Evolutionary conservation across 1,139 yeast species (phyloP), one percentile per base, ranked within the genome.

Genomic region (Blastobotrys capitulatus): DNA sequence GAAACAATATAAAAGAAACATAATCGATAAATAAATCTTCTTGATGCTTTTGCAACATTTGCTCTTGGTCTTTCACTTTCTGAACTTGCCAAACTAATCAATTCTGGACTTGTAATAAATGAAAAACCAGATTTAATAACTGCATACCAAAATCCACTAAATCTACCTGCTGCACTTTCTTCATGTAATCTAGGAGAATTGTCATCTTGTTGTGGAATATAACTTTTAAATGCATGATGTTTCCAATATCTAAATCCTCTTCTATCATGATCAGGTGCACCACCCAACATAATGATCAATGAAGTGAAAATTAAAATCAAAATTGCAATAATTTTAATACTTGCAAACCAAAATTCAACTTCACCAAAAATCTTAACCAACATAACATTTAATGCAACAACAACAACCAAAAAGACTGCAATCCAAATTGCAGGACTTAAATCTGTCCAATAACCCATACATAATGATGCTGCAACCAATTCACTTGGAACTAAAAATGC

Each of bases 101-200:
- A 74, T 68, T 86, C 95, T 47, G 85, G 79, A 60, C 94, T 94
- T 48, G 90, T 37, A 26, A 37, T 90, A 61, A 86, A 84, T 2
- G 96, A 81, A 67, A 87, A 89, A 5, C 96, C 94, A 29, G 95
- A 92, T 34, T 83, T 79, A 46, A 88, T 87, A 88, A 85, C 29
- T 84, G 85, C n/a, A 86, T 72, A 60, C 88, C 79, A 27, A 87
- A 81, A 58, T 96, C 96, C 64, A 87, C 87, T 72, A 78, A 87
- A 52, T 72, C 88, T 74, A 69, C 70, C 52, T 72, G 76, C 40
- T n/a, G 38, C 38, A 35, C 18, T n/a, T 5, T 15, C 15, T 22
- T 26, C 12, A 4, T 36, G 19, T 10, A 36, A 19, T 7, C 25
- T 22, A 5, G 4, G 25, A 4, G 25, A 4, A 22, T 22, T 22